Evolutionary conservation across 164 flowering plant species (phyloP).

Genomic region (Cinnamomum micranthum): DNA sequence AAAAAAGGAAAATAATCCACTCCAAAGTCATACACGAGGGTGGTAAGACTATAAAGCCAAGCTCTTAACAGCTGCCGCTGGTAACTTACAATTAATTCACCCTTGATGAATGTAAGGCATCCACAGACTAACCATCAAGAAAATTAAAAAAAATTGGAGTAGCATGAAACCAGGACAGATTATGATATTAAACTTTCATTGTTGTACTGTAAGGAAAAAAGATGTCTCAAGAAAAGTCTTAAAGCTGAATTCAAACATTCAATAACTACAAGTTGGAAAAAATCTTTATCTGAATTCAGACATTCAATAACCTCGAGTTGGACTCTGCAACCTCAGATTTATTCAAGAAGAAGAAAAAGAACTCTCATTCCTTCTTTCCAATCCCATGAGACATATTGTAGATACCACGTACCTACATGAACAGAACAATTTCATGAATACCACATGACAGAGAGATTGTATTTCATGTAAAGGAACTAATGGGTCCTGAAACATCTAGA

Average conservation of each 20-base stretch:
- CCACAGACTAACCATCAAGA: neutral
- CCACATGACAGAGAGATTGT: neutral
- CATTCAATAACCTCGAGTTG: neutral
- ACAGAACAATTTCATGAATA: neutral
- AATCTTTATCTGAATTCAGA: neutral
- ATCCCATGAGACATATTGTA: conserved; percentile 81
- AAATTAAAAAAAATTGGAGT: neutral
- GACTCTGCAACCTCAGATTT: neutral
- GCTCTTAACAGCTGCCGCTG: neutral
- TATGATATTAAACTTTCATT: neutral
- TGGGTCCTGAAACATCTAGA: neutral
- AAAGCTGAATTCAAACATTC: neutral
- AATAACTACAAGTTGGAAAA: neutral
- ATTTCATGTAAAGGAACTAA: too few species aligned
- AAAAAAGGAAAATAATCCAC: neutral
- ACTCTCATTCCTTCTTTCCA: conserved; percentile 68
- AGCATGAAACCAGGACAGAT: neutral
- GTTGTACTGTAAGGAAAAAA: neutral
- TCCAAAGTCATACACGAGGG: too few species aligned
- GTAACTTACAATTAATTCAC: neutral
- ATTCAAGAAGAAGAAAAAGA: neutral
- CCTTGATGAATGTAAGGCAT: neutral
- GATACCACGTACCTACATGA: conserved; percentile 59
- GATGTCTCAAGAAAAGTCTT: neutral
- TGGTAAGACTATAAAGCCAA: neutral